These are phyloP conservation scores for Mucor circinelloides DNA, from an alignment of 371 early-diverging fungal species.

Conservation along the genomic window DNA sequence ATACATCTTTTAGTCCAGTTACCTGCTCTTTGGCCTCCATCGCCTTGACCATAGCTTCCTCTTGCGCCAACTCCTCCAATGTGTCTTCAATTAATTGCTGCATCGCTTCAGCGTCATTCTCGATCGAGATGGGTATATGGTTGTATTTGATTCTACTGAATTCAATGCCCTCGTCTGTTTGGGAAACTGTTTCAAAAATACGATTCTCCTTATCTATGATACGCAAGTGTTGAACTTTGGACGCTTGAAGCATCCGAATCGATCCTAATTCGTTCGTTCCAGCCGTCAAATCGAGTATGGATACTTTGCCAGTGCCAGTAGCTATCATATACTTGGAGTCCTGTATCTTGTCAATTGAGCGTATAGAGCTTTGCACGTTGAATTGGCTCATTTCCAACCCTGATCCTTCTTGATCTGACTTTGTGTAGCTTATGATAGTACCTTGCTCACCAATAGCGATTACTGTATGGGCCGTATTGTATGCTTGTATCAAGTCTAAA, in stretches of 20 bases:
- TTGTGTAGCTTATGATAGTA: slow-evolving; percentile 16
- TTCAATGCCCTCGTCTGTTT: background rate
- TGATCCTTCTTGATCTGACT: background rate
- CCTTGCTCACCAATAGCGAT: slow-evolving; percentile 14
- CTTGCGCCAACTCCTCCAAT: slow-evolving; percentile 7
- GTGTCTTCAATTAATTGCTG: background rate
- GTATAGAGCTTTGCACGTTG: slow-evolving; percentile 15
- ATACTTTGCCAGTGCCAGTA: slow-evolving; percentile 4
- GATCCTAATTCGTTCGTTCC: background rate
- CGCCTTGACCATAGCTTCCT: slow-evolving; percentile 6
- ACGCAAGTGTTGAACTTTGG: background rate
- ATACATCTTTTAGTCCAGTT: background rate
- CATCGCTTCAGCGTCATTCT: slow-evolving; percentile 10
- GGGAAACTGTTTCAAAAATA: slow-evolving; percentile 1
- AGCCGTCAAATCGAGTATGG: background rate
- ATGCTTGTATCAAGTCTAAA: background rate
- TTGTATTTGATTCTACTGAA: slow-evolving; percentile 5
- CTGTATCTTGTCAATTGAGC: slow-evolving; percentile 9
- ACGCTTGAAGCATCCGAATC: background rate
- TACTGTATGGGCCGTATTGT: background rate
- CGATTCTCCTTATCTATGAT: background rate
- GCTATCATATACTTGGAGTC: slow-evolving; percentile 8
- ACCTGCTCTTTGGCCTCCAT: slow-evolving; percentile 11
- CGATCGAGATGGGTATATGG: background rate
- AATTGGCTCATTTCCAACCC: slow-evolving; percentile 11